Conservation (phyloP, 2,329 filamentous ascomycete genomes). For the Fusarium redolens region DNA sequence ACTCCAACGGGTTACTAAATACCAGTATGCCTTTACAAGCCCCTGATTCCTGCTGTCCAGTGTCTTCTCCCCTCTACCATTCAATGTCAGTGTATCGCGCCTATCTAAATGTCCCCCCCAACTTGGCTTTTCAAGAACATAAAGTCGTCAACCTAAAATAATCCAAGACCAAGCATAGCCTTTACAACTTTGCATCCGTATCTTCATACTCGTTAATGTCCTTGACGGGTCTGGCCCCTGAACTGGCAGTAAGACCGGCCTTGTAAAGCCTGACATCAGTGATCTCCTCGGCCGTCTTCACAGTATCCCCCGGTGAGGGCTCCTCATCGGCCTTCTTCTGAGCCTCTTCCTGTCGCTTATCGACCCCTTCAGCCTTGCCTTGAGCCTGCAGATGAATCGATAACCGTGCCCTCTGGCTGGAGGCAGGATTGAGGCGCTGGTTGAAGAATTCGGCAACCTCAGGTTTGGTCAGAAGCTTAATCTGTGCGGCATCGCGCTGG, state of each 20-base stretch:
- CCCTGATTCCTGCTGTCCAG: too few species aligned
- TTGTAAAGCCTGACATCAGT: conserved; percentile 85
- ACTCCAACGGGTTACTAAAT: too few species aligned
- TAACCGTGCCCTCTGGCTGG: conserved; percentile 79
- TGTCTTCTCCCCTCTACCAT: too few species aligned
- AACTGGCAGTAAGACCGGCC: conserved; percentile 76
- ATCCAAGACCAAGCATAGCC: too few species aligned
- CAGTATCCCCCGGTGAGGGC: conserved; percentile 50
- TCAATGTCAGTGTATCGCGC: too few species aligned
- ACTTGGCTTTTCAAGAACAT: too few species aligned
- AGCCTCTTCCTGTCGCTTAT: conserved; percentile 59
- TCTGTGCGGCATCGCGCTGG: conserved; percentile 78
- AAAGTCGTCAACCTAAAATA: too few species aligned
- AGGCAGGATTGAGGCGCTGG: conserved; percentile 78
- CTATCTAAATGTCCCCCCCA: too few species aligned
- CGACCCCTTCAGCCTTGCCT: conserved; percentile 59
- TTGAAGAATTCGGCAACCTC: conserved; percentile 85
- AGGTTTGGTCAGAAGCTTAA: conserved; percentile 79
- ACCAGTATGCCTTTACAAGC: too few species aligned
- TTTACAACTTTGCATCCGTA: conserved; percentile 68
- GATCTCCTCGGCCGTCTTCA: conserved; percentile 67
- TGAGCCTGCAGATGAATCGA: conserved; percentile 87
- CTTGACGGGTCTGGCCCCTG: conserved; percentile 77
- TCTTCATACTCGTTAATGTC: conserved; percentile 90
- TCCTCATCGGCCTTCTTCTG: conserved; percentile 50